Conservation (phyloP, 2,329 filamentous ascomycete genomes). For the Alternaria burnsii region DNA sequence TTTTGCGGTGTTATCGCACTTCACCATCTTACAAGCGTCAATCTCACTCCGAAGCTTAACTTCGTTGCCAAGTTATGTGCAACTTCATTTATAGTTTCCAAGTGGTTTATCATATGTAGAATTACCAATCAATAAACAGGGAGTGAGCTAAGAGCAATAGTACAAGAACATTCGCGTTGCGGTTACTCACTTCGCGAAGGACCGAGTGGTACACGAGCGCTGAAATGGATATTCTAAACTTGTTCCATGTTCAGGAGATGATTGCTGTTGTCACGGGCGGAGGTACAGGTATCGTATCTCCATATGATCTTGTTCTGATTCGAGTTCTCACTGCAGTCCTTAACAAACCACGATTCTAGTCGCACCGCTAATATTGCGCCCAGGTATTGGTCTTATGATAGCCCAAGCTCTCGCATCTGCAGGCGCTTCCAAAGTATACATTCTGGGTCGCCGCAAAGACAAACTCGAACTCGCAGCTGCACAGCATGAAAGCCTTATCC, state of each 20-base stretch:
- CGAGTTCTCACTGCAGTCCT: not conserved
- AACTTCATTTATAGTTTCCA: not conserved
- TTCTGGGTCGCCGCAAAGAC: not conserved
- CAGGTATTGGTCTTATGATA: not conserved
- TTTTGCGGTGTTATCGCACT: slow-evolving; percentile 38
- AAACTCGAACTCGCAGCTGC: not conserved
- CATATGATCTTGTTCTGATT: not conserved
- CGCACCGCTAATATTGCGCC: not conserved
- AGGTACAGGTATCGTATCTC: not conserved
- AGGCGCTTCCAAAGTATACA: not conserved
- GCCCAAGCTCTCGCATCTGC: not conserved
- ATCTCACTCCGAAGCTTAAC: not conserved
- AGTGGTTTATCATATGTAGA: not conserved
- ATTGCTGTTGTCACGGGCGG: not conserved
- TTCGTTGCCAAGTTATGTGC: not conserved
- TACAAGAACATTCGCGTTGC: not conserved
- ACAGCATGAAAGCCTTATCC: not conserved
- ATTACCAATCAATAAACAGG: not conserved
- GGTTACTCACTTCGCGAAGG: not conserved
- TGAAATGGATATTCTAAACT: not conserved
- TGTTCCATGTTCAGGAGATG: not conserved
- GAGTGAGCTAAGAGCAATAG: not conserved
- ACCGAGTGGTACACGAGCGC: not conserved
- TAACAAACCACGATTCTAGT: not conserved
- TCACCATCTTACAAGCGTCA: not conserved